Evolutionary conservation across 2,329 filamentous ascomycete species (phyloP).

Genomic region (Boeremia exigua): DNA sequence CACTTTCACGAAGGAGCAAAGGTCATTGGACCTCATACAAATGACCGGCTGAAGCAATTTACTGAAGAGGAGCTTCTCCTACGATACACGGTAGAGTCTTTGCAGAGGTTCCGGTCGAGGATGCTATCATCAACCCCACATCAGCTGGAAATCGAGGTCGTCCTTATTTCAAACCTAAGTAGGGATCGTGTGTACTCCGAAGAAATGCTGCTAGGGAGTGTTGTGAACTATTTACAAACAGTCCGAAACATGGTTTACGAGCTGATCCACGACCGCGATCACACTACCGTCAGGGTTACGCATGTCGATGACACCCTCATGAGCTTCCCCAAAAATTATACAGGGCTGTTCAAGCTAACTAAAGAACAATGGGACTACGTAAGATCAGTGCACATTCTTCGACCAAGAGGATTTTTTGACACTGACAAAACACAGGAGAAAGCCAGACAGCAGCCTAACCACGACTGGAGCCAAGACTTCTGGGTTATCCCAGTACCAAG

Average conservation of each 20-base stretch:
- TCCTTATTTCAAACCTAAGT: slow-evolving; percentile 25
- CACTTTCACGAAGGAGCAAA: slow-evolving; percentile 8
- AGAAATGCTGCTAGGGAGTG: too few relatives aligned
- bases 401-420: not conserved
- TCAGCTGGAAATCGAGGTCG: slow-evolving; percentile 25
- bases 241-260: slow-evolving; percentile 26
- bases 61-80: not conserved
- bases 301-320: slow-evolving; percentile 24
- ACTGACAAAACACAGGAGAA: slow-evolving; percentile 4
- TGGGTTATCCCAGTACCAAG: slow-evolving; percentile 1
- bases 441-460: not conserved
- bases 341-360: slow-evolving; percentile 19
- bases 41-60: not conserved
- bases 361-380: slow-evolving; percentile 31
- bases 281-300: slow-evolving; percentile 21
- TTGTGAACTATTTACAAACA: slow-evolving; percentile 24
- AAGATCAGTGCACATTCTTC: not conserved
- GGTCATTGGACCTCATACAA: not conserved
- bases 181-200: too few relatives aligned
- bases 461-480: slow-evolving; percentile 8
- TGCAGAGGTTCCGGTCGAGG: not conserved
- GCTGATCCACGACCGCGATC: slow-evolving; percentile 22
- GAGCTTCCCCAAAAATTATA: slow-evolving; percentile 27
- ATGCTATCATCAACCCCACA: not conserved
- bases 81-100: slow-evolving; percentile 2